Percentiles rank a stretch among this genome's conserved stretches.
phyloP scores from a whole-genome alignment of 139 green algal species.

The Chlorella sp. region DNA sequence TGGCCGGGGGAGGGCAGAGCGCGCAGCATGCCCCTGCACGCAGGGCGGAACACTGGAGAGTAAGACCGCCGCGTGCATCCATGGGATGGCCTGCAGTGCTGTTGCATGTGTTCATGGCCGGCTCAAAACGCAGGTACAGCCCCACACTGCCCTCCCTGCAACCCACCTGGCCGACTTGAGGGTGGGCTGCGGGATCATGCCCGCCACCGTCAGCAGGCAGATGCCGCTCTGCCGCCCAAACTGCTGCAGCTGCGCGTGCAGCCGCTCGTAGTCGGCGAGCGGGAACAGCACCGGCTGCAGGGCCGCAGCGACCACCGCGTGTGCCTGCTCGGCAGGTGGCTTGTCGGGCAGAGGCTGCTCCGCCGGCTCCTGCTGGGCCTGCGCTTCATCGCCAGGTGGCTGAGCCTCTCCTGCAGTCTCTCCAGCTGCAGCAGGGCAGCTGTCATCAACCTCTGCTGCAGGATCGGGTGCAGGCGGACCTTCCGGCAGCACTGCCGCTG shows the following conservation, averaged over 20 bases:
- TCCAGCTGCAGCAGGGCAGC: not conserved
- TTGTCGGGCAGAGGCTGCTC: not conserved
- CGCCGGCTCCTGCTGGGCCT: not conserved
- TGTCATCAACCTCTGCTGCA: not conserved
- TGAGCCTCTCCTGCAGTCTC: not conserved
- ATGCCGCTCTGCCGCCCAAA: constrained; percentile 2
- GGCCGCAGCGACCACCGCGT: no score
- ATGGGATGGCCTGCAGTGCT: not conserved
- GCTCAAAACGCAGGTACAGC: not conserved
- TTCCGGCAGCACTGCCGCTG: no score
- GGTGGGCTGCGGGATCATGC: constrained; percentile 36
- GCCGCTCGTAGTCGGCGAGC: constrained; percentile 47
- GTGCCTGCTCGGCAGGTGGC: not conserved
- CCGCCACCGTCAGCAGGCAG: constrained; percentile 20
- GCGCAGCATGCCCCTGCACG: constrained; percentile 21
- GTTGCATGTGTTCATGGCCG: no score
- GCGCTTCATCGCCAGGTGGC: not conserved
- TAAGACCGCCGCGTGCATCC: not conserved
- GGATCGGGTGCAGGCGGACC: no score
- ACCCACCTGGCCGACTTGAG: constrained; percentile 41
- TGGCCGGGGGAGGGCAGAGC: constrained; percentile 31
- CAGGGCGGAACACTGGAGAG: not conserved
- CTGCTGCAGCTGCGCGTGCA: constrained; percentile 31
- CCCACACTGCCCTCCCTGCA: not conserved
- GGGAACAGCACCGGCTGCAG: constrained; percentile 36